Evolutionary conservation across 768 basidiomycete genomes (phyloP), one percentile per base, ranked within the genome.

Genomic region (Astraeus odoratus): DNA sequence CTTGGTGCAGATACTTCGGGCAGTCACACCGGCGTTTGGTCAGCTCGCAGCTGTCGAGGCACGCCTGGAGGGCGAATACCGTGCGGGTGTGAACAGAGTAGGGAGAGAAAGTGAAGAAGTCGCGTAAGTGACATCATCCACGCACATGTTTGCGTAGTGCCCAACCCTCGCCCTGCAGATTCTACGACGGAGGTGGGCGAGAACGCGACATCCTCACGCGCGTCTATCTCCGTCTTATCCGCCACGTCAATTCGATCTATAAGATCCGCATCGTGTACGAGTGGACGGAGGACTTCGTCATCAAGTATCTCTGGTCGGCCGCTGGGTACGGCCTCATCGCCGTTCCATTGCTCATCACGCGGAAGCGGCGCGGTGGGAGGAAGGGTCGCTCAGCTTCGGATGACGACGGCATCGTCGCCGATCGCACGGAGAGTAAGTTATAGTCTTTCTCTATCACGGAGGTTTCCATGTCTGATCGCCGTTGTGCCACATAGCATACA

Each of bases 211-310:
- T 97, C 38, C 67, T 98, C 31, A 78, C 76, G 42, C 66, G 71
- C 15, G 85, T 90, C 0, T 97, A 97, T 54, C 59, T 84, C 50
- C 73, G 77, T 23, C 64, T 97, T 18, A 90, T 93, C 53, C 83
- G 78, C 53, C 94, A 98, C 52, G 77, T 96, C 43, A 94, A 97
- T 56, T 83, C 80, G 0, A 91, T 97, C 38, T 94, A 90, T 71
- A 91, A 89, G 86, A 88, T 91, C 42, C 83, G 91, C 13, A 89
- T 94, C 38, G 85, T 85, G 2, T 94, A 90, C 57, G 89, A 82
- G 67, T 96, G 88, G 93, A 96, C 89, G 0, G 94, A 96, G 59
- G 94, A 96, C 67, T 93, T 90, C 53, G 86, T 96, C 16, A 92
- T 96, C 72, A 96, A 96, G 63, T 97, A 96, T 61, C 68, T 89